Base-by-base conservation (phyloP, 768 basidiomycete species). In the Mycena albidolilacea region DNA sequence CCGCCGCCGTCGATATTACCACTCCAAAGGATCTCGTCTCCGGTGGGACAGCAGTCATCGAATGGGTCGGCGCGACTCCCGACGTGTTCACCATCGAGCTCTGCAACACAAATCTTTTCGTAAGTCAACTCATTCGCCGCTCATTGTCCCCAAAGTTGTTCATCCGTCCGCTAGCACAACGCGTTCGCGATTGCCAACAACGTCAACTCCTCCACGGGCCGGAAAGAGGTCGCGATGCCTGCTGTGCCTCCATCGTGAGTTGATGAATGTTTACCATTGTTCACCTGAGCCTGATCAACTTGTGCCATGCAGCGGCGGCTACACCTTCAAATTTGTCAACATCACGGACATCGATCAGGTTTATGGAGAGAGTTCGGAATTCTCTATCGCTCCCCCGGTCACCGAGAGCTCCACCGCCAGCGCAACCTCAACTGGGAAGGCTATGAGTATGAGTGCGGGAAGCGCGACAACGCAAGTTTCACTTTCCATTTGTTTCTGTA, bases 271-370 rank as follows among this genome's bases (percentile, higher is more conserved):
- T 23, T 5, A 17, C 0, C 43, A 10, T 44, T 11, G 30, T 39
- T 57, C 44, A 1, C 38, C n/a, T 1, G 23, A 0, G 9, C 15
- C 46, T 55, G 14, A 66, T 8, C 10, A 43, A 30, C 11, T 64
- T 12, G 8, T 8, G 11, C 35, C 21, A 14, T 62, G 6, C 48
- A 76, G 75, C 17, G 57, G 14, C 30, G 73, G 48, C 10, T 76
- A 76, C 57, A 76, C 55, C 19, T 15, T 76, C 38, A 6, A 71
- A 43, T 72, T 76, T 44, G 75, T 76, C 58, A 72, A 69, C 64
- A 62, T 74, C 38, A 17, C 54, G 38, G 55, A 74, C 58, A 76
- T 74, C 52, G 62, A 71, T 63, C 57, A 74, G 2, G 59, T 66
- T 8, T 74, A 66, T 55, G 73, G 23, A 21, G 38, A 48, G 23